These are phyloP conservation scores for Solanum bukasovii DNA, from an alignment of 257 asterid genomes.

Conservation along the genomic window DNA sequence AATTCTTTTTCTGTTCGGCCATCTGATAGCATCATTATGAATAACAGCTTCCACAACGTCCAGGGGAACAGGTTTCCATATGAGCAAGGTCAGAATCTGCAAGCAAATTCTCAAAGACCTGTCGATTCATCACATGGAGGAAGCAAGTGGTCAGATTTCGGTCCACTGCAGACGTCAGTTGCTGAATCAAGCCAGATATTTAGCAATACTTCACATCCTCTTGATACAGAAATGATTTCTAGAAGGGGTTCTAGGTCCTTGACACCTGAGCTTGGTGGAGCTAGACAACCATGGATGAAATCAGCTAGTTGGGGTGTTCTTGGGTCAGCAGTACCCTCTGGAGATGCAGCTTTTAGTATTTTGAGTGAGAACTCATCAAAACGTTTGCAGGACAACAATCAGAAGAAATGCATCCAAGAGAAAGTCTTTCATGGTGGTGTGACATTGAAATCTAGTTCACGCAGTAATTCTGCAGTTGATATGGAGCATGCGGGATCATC, in stretches of 20 bases:
- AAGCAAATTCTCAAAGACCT: constrained; percentile 28
- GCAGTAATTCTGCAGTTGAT: constrained; percentile 25
- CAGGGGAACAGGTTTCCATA: constrained; percentile 28
- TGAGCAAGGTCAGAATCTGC: constrained; percentile 20
- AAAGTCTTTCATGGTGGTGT: constrained; percentile 24
- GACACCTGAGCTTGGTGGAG: constrained; percentile 27
- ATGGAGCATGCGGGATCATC: constrained; percentile 30
- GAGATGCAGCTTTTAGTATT: constrained; percentile 22
- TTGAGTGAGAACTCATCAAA: constrained; percentile 28
- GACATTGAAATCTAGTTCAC: constrained; percentile 40
- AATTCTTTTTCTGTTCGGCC: constrained; percentile 23
- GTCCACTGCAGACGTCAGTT: constrained; percentile 23
- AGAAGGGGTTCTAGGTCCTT: constrained; percentile 20
- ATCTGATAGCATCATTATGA: constrained; percentile 13
- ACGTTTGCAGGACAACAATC: constrained; percentile 25
- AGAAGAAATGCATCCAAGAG: constrained; percentile 30
- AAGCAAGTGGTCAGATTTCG: constrained; percentile 26
- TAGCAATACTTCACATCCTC: constrained; percentile 34
- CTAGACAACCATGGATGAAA: constrained; percentile 18
- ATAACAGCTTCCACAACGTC: constrained; percentile 19
- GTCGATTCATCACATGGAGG: constrained; percentile 27
- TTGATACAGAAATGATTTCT: constrained; percentile 22
- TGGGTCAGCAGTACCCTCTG: constrained; percentile 29
- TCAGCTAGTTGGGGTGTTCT: constrained; percentile 45
- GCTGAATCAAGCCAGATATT: constrained; percentile 25